Conservation (phyloP, 2,329 filamentous ascomycete species). For the Massarina eburnea region DNA sequence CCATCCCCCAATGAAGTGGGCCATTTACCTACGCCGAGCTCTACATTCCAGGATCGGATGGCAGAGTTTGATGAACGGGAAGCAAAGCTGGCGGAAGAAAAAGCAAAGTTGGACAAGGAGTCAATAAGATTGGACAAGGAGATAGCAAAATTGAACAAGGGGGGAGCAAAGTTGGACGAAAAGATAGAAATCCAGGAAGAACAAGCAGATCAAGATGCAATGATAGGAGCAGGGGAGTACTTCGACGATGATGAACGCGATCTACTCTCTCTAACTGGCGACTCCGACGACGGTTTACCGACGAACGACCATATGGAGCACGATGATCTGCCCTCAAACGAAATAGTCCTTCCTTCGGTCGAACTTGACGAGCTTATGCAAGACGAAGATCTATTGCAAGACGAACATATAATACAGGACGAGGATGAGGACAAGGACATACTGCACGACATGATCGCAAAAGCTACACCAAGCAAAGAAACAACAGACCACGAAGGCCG, state of each 20-base stretch:
- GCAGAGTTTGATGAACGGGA: background rate
- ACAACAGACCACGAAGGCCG: background rate
- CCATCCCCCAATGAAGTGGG: conserved; percentile 9
- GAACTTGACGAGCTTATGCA: conserved; percentile 18
- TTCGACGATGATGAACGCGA: conserved; percentile 33
- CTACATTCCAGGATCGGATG: conserved; percentile 19
- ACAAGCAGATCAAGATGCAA: background rate
- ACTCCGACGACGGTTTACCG: conserved; percentile 10
- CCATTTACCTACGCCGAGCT: conserved; percentile 35
- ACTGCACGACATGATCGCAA: background rate
- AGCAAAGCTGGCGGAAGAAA: background rate
- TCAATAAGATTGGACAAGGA: too few relatives aligned
- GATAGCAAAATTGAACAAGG: too few relatives aligned
- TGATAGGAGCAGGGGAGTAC: conserved; percentile 19
- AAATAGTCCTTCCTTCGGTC: conserved; percentile 25
- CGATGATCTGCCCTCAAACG: background rate
- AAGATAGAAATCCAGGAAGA: background rate
- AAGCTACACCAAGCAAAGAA: background rate
- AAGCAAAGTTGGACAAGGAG: too few relatives aligned
- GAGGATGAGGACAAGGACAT: too few relatives aligned
- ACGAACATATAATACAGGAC: conserved; percentile 6
- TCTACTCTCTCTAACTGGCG: conserved; percentile 26
- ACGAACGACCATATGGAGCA: background rate
- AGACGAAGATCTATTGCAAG: conserved; percentile 14
- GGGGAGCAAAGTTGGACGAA: too few relatives aligned